Evolutionary conservation across 805 yeast genomes (phyloP), one percentile per base, ranked within the genome.

Genomic region (Teunomyces stri): DNA sequence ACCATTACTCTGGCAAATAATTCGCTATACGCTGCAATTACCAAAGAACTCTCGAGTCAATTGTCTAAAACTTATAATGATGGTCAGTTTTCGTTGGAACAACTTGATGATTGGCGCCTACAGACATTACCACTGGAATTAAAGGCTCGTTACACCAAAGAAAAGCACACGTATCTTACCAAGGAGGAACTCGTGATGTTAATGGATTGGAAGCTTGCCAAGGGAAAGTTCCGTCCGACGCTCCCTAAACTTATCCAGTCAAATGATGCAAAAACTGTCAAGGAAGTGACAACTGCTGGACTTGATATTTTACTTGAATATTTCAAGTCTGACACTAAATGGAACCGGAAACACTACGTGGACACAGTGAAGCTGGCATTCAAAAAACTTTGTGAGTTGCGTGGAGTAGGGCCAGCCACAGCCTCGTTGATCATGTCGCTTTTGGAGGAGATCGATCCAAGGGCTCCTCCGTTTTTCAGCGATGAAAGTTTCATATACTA

Each of bases 351-450:
- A 43, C 46, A 46, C 5, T 72, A 65, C 51, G 42, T 51, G 7
- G 48, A 41, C 1, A 43, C 45, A 0, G 53, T 69, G 5, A 64
- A 60, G 40, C 47, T 49, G 9, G 46, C 72, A 3, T 41, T 74
- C 43, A 66, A 65, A 28, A 52, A 49, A 21, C 44, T 70, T 4
- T 68, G 75, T 48, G 63, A 61, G 34, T 59, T 76, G 34, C 60
- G 61, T 39, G 81, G 80, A 0, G 78, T 76, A 4, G 81, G 81
- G 0, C 79, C 80, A 1, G 81, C 81, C 5, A 76, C 79, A 5
- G 77, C 74, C 2, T 72, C 78, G 37, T 61, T 76, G 45, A 55
- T 76, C 0, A 51, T 72, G 35, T 74, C 79, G 1, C 51, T 75
- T 15, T 41, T 60, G 28, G n/a, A 33, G 34, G 49, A 58, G 22